phyloP scores from a whole-genome alignment of 1,284 basidiomycete species.

The Anthracocystis walkeri region DNA sequence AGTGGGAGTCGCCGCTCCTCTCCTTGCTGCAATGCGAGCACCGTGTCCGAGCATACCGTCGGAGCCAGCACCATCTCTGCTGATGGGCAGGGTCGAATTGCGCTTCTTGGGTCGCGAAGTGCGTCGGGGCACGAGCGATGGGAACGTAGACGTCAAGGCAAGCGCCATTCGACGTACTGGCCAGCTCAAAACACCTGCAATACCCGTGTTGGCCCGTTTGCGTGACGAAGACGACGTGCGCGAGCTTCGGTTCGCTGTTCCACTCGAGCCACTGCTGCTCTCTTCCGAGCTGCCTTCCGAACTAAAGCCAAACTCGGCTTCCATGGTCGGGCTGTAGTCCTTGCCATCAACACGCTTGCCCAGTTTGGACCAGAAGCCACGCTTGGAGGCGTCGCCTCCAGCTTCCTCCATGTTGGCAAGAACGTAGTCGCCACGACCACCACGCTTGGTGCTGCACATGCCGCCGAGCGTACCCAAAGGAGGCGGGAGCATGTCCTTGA shows the following conservation, averaged over 20 bases:
- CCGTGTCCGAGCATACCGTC: slow-evolving; percentile 22
- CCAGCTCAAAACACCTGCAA: slow-evolving; percentile 33
- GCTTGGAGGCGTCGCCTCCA: slow-evolving; percentile 24
- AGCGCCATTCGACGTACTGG: slow-evolving; percentile 41
- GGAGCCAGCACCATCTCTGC: slow-evolving; percentile 10
- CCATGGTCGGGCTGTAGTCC: slow-evolving; percentile 47
- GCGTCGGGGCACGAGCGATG: slow-evolving; percentile 33
- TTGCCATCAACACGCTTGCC: slow-evolving; percentile 41
- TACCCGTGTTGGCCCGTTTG: slow-evolving; percentile 22
- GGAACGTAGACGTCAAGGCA: slow-evolving; percentile 29
- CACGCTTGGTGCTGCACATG: slow-evolving; percentile 39
- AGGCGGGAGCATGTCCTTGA: slow-evolving; percentile 55
- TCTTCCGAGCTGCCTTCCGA: slow-evolving; percentile 54
- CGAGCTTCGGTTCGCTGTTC: slow-evolving; percentile 23
- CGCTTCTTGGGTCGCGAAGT: slow-evolving; percentile 37
- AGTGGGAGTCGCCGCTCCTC: slow-evolving; percentile 34
- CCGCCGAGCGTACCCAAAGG: slow-evolving; percentile 53
- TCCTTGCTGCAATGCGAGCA: slow-evolving; percentile 34
- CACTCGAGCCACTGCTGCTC: slow-evolving; percentile 38
- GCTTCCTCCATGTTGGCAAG: slow-evolving; percentile 65
- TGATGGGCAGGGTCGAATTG: slow-evolving; percentile 34
- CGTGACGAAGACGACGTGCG: slow-evolving; percentile 14
- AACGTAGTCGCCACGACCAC: slow-evolving; percentile 57
- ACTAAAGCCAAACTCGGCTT: slow-evolving; percentile 49
- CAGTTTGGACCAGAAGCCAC: slow-evolving; percentile 46